Conservation (phyloP, 345 rosid genomes). For the Bretschneidera sinensis region DNA sequence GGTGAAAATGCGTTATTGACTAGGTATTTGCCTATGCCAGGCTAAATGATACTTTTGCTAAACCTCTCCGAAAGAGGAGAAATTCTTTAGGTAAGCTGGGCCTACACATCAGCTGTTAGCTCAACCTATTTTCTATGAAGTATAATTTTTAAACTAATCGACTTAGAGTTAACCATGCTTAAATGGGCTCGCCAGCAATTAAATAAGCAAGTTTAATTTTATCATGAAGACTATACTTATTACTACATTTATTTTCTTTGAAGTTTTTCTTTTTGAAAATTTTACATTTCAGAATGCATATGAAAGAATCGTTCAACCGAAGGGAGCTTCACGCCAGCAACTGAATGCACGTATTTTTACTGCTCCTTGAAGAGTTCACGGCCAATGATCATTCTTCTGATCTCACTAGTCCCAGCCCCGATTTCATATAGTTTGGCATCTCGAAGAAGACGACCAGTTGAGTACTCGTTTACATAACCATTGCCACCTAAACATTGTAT, state of each 20-base stretch:
- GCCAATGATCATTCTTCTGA: constrained; percentile 85
- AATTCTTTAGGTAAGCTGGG: no score
- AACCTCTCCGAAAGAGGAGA: no score
- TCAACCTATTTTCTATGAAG: no score
- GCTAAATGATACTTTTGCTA: no score
- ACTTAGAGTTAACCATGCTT: no score
- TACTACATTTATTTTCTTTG: not conserved
- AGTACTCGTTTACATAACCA: constrained; percentile 85
- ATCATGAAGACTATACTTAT: not conserved
- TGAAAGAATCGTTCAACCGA: not conserved
- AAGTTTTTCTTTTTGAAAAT: no score
- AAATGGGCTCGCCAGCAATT: no score
- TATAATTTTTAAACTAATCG: no score
- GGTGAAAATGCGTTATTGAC: no score
- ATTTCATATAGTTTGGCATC: constrained; percentile 94
- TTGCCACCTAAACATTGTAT: constrained; percentile 96
- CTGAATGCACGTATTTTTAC: constrained; percentile 15
- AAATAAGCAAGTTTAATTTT: not conserved
- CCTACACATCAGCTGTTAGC: no score
- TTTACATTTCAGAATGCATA: not conserved
- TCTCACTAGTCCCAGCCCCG: constrained; percentile 97
- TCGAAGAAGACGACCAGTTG: constrained; percentile 85
- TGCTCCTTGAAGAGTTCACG: constrained; percentile 78
- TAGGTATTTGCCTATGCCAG: no score
- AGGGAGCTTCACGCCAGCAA: not conserved